Percentiles rank a stretch among this genome's conserved stretches.
Conservation (phyloP, 306 rosid species). For the Astragalus glycyphyllos region DNA sequence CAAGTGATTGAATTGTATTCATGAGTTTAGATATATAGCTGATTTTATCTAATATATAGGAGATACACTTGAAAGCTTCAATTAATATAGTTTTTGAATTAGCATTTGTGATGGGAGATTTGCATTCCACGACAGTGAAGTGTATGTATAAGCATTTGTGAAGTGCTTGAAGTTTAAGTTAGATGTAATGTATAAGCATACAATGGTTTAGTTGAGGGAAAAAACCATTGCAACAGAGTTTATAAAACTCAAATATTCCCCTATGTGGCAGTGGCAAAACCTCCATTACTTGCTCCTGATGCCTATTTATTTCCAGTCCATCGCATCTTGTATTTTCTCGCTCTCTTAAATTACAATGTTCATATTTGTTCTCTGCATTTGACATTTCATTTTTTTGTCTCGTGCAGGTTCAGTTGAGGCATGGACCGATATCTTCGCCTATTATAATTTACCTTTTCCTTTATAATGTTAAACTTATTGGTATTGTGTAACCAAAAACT, state of each 20-base stretch:
- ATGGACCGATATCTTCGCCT: background rate
- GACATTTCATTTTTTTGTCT: background rate
- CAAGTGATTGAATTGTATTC: too few species aligned
- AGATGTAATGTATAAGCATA: background rate
- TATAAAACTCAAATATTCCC: too few species aligned
- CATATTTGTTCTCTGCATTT: background rate
- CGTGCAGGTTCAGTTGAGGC: background rate
- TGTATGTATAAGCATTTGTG: too few species aligned
- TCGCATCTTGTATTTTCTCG: background rate
- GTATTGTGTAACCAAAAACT: too few species aligned
- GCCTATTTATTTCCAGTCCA: background rate
- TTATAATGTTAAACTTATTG: too few species aligned
- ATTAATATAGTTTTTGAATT: too few species aligned
- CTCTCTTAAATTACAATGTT: background rate
- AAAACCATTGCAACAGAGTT: too few species aligned
- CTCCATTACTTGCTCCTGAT: background rate
- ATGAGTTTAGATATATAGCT: too few species aligned
- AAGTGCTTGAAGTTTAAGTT: background rate
- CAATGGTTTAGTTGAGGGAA: background rate
- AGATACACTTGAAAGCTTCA: too few species aligned
- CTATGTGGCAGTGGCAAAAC: background rate
- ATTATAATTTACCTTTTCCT: too few species aligned
- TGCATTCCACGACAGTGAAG: background rate
- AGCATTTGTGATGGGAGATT: background rate
- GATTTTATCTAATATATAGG: too few species aligned